A percentile compares a stretch with the other conserved stretches of the same genome.
phyloP scores from a whole-genome alignment of 2,329 filamentous ascomycete species.

The Epichloe glyceriae region DNA sequence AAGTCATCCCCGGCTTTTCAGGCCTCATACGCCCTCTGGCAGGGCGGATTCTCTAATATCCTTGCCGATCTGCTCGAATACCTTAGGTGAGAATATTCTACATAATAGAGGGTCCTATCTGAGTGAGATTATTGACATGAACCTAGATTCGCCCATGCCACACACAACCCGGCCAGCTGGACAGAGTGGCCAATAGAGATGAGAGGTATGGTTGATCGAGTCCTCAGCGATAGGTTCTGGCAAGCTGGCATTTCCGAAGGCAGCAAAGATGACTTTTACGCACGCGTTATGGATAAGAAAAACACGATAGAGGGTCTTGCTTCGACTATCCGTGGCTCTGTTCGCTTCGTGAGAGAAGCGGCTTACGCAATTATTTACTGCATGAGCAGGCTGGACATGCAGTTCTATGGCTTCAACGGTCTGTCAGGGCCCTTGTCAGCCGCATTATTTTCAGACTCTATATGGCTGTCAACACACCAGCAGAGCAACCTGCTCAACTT shows the following conservation, averaged over 20 bases:
- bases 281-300: conserved; percentile 78
- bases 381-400: conserved; percentile 72
- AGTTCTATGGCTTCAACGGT: conserved; percentile 83
- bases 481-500: conserved; percentile 87
- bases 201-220: conserved; percentile 62
- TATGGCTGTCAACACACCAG: conserved; percentile 79
- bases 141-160: conserved; percentile 69
- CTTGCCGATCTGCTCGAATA: conserved; percentile 80
- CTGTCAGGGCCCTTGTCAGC: conserved; percentile 72
- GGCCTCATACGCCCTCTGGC: conserved; percentile 72
- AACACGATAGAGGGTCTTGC: conserved; percentile 85
- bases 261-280: conserved; percentile 93
- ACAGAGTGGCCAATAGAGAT: conserved; percentile 61
- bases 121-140: neutral
- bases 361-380: conserved; percentile 92
- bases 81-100: conserved; percentile 40
- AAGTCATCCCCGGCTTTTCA: conserved; percentile 60
- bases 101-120: neutral
- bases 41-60: conserved; percentile 66
- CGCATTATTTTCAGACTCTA: conserved; percentile 71
- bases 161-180: conserved; percentile 83
- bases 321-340: conserved; percentile 78
- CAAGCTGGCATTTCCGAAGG: conserved; percentile 94
- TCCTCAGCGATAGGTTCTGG: conserved; percentile 94
- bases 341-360: conserved; percentile 81